Conservation (phyloP, 345 rosid species). For the Aegle marmelos region DNA sequence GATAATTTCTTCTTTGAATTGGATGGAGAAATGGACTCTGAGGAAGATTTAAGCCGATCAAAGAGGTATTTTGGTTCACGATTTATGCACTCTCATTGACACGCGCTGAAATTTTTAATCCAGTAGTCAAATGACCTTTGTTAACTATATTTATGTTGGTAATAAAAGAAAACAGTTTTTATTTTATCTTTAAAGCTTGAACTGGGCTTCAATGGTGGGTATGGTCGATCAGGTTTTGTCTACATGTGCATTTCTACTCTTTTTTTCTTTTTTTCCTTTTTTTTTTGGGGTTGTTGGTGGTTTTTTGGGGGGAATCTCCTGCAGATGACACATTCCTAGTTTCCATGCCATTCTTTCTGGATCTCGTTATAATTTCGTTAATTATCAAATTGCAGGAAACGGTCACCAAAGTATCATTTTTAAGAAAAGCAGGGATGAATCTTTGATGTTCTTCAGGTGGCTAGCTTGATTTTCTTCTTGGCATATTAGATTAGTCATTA, state of each 20-base stretch:
- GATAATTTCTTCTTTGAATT: not conserved
- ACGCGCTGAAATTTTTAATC: not conserved
- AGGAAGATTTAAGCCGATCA: slow-evolving; percentile 12
- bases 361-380: not conserved
- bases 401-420: slow-evolving; percentile 1
- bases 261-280: too few species aligned
- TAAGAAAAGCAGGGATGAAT: slow-evolving; percentile 11
- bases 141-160: not conserved
- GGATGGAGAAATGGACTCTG: slow-evolving; percentile 9
- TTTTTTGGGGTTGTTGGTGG: too few species aligned
- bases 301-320: too few species aligned
- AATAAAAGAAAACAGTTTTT: not conserved
- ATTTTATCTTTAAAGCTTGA: not conserved
- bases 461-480: not conserved
- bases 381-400: slow-evolving; percentile 22
- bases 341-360: not conserved
- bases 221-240: not conserved
- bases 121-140: not conserved
- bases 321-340: not conserved
- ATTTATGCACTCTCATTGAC: not conserved
- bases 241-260: not conserved
- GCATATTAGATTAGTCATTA: not conserved
- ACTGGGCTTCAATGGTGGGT: slow-evolving; percentile 1
- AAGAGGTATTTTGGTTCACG: slow-evolving; percentile 12
- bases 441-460: not conserved